Evolutionary conservation across 2,329 filamentous ascomycete genomes (phyloP).

Genomic region (Karstenula rhodostoma): DNA sequence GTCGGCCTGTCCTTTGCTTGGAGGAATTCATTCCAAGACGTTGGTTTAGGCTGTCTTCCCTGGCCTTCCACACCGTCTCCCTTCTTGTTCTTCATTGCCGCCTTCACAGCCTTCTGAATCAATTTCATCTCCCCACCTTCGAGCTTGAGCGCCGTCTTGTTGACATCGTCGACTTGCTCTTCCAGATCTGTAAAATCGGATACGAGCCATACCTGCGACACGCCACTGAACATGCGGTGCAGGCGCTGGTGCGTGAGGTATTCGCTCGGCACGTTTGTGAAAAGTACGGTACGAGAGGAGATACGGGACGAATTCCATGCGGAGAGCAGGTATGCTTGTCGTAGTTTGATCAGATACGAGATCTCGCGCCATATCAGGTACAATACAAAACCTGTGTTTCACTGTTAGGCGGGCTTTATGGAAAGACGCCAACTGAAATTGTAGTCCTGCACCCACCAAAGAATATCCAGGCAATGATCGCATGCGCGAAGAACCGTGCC

Average conservation of each 20-base stretch:
- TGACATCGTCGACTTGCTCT: slow-evolving; percentile 13
- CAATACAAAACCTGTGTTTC: slow-evolving; percentile 3
- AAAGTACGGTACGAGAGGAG: slow-evolving; percentile 8
- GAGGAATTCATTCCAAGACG: slow-evolving; percentile 3
- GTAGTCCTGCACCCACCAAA: not conserved
- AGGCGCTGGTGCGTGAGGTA: slow-evolving; percentile 9
- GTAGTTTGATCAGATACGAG: slow-evolving; percentile 5
- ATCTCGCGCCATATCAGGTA: slow-evolving; percentile 11
- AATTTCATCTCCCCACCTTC: slow-evolving; percentile 12
- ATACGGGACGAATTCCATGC: slow-evolving; percentile 11
- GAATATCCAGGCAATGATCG: slow-evolving; percentile 9
- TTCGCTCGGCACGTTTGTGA: slow-evolving; percentile 8
- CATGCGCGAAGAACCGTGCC: slow-evolving; percentile 9
- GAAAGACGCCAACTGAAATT: not conserved
- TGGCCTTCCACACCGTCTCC: not conserved
- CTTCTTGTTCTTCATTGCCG: not conserved
- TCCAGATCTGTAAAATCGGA: slow-evolving; percentile 5
- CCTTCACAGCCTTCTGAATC: slow-evolving; percentile 6
- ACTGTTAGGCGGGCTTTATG: not conserved
- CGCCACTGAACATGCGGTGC: slow-evolving; percentile 7
- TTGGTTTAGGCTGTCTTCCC: slow-evolving; percentile 1
- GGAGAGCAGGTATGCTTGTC: slow-evolving; percentile 8
- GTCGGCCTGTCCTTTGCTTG: not conserved
- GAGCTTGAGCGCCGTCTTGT: slow-evolving; percentile 12
- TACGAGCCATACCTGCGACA: slow-evolving; percentile 15